Evolutionary conservation across 768 basidiomycete species (phyloP), one percentile per base, ranked within the genome.

Genomic region (Dendrothele bispora): DNA sequence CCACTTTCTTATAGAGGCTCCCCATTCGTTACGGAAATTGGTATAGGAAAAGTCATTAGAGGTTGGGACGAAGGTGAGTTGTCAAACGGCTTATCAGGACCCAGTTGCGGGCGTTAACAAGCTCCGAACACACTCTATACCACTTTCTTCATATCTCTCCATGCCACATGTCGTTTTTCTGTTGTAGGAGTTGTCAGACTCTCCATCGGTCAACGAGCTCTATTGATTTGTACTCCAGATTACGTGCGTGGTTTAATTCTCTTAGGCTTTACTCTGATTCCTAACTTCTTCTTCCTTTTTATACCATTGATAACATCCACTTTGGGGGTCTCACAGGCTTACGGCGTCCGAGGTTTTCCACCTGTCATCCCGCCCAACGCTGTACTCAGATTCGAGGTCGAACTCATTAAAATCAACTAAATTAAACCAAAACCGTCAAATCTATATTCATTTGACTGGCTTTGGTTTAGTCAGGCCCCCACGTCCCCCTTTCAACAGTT

Each of bases 41-140:
- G 91, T 40, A 71, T 83, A 15, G 87, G 88, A 7, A 83, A 84
- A 60, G 91, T 95, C 39, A 93, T 95, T 69, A 86, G 76, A 60
- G 90, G 91, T 24, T 94, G 91, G 92, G 91, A 94, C 60, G 89
- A 92, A 64, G 91, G 92, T 85, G 54, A 56, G 76, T 67, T 17
- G 30, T 26, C n/a, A n/a, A 15, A n/a, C n/a, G n/a, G n/a, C n/a
- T n/a, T n/a, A n/a, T n/a, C n/a, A n/a, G n/a, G n/a, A n/a, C n/a
- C n/a, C n/a, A n/a, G n/a, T n/a, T n/a, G n/a, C n/a, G n/a, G n/a
- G n/a, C n/a, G n/a, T n/a, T n/a, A n/a, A n/a, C n/a, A n/a, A n/a
- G n/a, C n/a, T n/a, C n/a, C n/a, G n/a, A n/a, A n/a, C n/a, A n/a
- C n/a, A n/a, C n/a, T n/a, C n/a, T n/a, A n/a, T n/a, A n/a, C n/a